Conservation (phyloP, 2,329 filamentous ascomycete genomes). For the Paraconiothyrium brasiliense region DNA sequence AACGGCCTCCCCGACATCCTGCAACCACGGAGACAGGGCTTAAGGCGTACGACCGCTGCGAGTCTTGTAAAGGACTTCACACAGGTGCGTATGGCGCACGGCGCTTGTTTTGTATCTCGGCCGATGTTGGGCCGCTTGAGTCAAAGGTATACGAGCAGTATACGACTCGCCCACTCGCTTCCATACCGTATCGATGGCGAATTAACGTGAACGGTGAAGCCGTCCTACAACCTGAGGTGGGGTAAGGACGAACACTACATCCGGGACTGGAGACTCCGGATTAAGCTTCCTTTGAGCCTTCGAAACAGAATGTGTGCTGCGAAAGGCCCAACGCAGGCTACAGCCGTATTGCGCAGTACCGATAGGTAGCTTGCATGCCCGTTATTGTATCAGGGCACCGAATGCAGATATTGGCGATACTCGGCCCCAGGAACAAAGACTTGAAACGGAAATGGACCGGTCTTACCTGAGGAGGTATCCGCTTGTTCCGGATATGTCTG, state of each 20-base stretch:
- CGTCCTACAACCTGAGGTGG: not conserved
- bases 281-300: not conserved
- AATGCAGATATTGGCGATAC: not conserved
- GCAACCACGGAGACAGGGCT: constrained; percentile 14
- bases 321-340: not conserved
- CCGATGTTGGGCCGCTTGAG: not conserved
- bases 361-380: not conserved
- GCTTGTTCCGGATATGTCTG: constrained; percentile 62
- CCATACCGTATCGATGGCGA: not conserved
- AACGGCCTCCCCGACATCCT: not conserved
- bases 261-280: not conserved
- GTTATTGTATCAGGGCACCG: not conserved
- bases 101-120: constrained; percentile 10
- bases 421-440: not conserved
- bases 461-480: constrained; percentile 28
- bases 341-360: not conserved
- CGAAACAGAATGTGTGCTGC: constrained; percentile 2
- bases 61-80: constrained; percentile 2
- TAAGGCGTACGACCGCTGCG: constrained; percentile 8
- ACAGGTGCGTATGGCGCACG: constrained; percentile 1
- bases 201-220: not conserved
- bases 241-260: constrained; percentile 1
- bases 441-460: not conserved
- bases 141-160: not conserved
- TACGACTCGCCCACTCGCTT: not conserved